phyloP scores from a whole-genome alignment of 805 yeast species.

The Wickerhamomyces xylosicus region DNA sequence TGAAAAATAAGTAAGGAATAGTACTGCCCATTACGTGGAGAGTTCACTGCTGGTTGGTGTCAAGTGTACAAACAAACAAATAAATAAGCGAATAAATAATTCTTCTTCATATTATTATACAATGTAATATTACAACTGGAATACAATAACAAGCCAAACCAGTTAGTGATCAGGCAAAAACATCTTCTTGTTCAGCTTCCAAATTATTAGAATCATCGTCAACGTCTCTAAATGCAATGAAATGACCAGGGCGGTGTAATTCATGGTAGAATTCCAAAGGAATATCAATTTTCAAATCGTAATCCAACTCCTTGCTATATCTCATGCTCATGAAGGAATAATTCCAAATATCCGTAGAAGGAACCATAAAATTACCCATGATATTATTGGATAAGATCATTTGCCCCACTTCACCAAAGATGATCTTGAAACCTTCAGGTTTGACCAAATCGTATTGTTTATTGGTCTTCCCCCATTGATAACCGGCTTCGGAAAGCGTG shows the following conservation, averaged over 20 bases:
- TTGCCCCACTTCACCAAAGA: conserved; percentile 54
- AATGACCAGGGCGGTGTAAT: conserved; percentile 82
- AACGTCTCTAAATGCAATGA: conserved; percentile 59
- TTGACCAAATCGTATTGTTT: conserved; percentile 35
- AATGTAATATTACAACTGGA: too few species aligned
- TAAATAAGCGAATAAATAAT: too few species aligned
- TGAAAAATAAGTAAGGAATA: too few species aligned
- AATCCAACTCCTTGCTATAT: conserved; percentile 56
- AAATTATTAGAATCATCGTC: conserved; percentile 36
- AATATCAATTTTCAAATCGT: conserved; percentile 58
- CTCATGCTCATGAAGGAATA: conserved; percentile 80
- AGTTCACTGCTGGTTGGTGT: too few species aligned
- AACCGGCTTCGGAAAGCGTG: conserved; percentile 52
- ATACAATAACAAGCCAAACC: too few species aligned
- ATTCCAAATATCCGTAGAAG: conserved; percentile 82
- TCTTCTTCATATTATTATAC: too few species aligned
- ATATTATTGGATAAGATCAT: conserved; percentile 64
- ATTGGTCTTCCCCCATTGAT: conserved; percentile 66
- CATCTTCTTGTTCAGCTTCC: conserved; percentile 62
- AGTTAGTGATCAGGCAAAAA: too few species aligned
- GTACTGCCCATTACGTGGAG: too few species aligned
- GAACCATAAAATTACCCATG: conserved; percentile 79
- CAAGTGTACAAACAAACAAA: too few species aligned
- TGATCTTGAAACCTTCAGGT: conserved; percentile 59
- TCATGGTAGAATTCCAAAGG: conserved; percentile 83